Evolutionary conservation across 129 eudicot genomes (phyloP).

Genomic region (sunflower (Helianthus annuus)): HanXRQr2.0-SUNRISE NC_035437.2:166991346-166991845

Average conservation of each 20-base stretch:
- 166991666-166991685: slow-evolving; percentile 16
- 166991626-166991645: slow-evolving; percentile 25
- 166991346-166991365: neutral
- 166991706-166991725: slow-evolving; percentile 35
- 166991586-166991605: neutral
- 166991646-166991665: slow-evolving; percentile 44
- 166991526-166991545: slow-evolving; percentile 5
- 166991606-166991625: neutral
- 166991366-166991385: neutral
- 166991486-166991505: slow-evolving; percentile 1
- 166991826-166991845: neutral
- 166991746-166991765: slow-evolving; percentile 6
- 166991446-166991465: neutral
- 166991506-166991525: neutral
- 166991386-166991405: slow-evolving; percentile 6
- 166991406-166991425: neutral
- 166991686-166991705: slow-evolving; percentile 43
- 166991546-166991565: slow-evolving; percentile 8
- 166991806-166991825: slow-evolving; percentile 33
- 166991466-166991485: slow-evolving; percentile 8
- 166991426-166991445: slow-evolving; percentile 13
- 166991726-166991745: slow-evolving; percentile 4
- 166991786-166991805: neutral
- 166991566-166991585: neutral
- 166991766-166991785: slow-evolving; percentile 1